phyloP scores from a whole-genome alignment of 306 rosid species.

The Fagus sylvatica region DNA sequence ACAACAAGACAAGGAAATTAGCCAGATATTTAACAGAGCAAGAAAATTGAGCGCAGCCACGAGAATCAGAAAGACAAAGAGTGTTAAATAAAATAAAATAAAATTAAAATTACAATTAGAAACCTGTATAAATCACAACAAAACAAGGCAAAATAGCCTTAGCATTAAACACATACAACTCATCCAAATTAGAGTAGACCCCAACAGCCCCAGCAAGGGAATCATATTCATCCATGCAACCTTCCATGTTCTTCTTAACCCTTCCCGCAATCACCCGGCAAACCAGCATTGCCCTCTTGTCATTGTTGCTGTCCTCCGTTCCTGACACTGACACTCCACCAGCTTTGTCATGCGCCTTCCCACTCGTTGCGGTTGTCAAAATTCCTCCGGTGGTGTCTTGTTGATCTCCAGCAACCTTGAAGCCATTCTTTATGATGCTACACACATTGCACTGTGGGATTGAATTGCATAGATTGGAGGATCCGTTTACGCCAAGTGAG shows the following conservation, averaged over 20 bases:
- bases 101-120: slow-evolving; percentile 33
- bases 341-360: slow-evolving; percentile 82
- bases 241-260: slow-evolving; percentile 80
- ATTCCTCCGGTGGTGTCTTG: slow-evolving; percentile 45
- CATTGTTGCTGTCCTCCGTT: slow-evolving; percentile 25
- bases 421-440: slow-evolving; percentile 72
- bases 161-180: slow-evolving; percentile 73
- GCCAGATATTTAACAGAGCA: no score
- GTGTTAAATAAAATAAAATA: no score
- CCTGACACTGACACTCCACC: background rate
- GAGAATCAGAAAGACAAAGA: no score
- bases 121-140: slow-evolving; percentile 86
- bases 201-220: slow-evolving; percentile 77
- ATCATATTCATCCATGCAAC: slow-evolving; percentile 72
- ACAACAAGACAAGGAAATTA: no score
- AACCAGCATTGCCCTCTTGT: slow-evolving; percentile 88
- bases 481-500: slow-evolving; percentile 83
- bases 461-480: slow-evolving; percentile 82
- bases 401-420: slow-evolving; percentile 40
- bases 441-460: slow-evolving; percentile 68
- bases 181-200: slow-evolving; percentile 84
- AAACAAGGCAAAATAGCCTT: slow-evolving; percentile 96
- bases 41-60: no score
- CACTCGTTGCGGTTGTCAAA: slow-evolving; percentile 87
- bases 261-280: slow-evolving; percentile 97